Evolutionary conservation across 2,329 filamentous ascomycete genomes (phyloP), one percentile per base, ranked within the genome.

Genomic region (Trichoderma sp.): DNA sequence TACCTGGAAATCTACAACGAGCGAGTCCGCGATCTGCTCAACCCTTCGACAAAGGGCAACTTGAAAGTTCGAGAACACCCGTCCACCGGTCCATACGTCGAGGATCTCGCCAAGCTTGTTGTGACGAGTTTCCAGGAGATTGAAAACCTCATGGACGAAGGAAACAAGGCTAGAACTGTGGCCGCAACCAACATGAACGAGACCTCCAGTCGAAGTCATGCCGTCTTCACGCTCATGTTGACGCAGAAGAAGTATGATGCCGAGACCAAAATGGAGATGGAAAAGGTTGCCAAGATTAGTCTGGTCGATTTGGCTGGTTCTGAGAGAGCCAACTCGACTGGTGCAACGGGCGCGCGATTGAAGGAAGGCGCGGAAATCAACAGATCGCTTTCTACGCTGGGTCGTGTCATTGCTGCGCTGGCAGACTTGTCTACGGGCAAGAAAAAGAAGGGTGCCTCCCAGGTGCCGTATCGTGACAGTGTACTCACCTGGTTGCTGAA

Each of bases 181-280:
- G 95, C 95, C 3, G 95, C 95, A 8, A 99, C 95, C 45, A 99
- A 98, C 86, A 99, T 99, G 95, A 99, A 99, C 84, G 95, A 98
- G 80, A 99, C 96, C 0, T 97, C 93, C 69, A 97, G 93, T 86
- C 90, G 95, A 84, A 98, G 94, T 77, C 95, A 99, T 79, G 95
- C 95, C 48, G 96, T 99, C 61, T 99, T 99, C 78, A 99, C 96
- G 22, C 84, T 99, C 64, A 98, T 94, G 75, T 84, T 99, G 56
- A 97, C 93, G 0, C 95, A 99, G 78, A 98, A 97, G 79, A 89
- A 92, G 69, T 91, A 91, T 76, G 95, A 99, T 76, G 83, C 87
- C 2, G 93, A 97, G 77, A 97, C 95, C 0, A 96, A 93, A 72
- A 96, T 99, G 94, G 93, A 94, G 74, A 92, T 94, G 74, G 96